Conservation (phyloP, 805 yeast genomes). For the Kuraishia cidri region DNA sequence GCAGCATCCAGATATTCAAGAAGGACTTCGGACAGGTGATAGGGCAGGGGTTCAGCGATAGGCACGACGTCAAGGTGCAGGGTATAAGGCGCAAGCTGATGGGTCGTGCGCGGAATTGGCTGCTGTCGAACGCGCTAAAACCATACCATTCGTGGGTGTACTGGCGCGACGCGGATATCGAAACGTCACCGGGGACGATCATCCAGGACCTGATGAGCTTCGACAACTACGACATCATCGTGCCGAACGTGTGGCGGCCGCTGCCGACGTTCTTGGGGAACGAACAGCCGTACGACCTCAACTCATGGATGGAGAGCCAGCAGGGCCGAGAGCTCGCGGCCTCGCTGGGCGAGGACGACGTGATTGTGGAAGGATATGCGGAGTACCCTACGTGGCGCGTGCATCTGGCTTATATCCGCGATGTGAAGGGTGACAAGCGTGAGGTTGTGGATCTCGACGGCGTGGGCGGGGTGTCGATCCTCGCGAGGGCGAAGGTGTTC, state of each 20-base stretch:
- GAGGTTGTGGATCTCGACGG: conserved; percentile 73
- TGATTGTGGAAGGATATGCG: conserved; percentile 82
- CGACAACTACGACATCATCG: conserved; percentile 54
- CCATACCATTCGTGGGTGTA: conserved; percentile 89
- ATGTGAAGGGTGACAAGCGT: conserved; percentile 47
- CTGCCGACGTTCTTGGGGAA: conserved; percentile 84
- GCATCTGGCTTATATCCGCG: conserved; percentile 68
- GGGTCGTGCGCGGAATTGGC: conserved; percentile 87
- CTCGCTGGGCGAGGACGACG: conserved; percentile 67
- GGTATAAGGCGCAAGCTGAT: conserved; percentile 76
- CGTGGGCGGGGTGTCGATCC: conserved; percentile 79
- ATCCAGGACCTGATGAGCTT: conserved; percentile 66
- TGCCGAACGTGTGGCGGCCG: conserved; percentile 96
- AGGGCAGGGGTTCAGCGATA: conserved; percentile 77
- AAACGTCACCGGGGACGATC: conserved; percentile 70
- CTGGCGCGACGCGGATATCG: conserved; percentile 86
- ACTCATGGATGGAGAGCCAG: conserved; percentile 91
- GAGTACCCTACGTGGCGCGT: conserved; percentile 84
- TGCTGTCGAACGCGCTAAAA: conserved; percentile 61
- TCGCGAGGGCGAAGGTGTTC: conserved; percentile 67
- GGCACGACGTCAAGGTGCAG: conserved; percentile 81
- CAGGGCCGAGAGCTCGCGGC: conserved; percentile 63
- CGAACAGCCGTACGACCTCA: conserved; percentile 93
- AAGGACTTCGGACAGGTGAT: conserved; percentile 79
- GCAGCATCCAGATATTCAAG: conserved; percentile 71